Evolutionary conservation across 345 rosid species (phyloP).

Genomic region (Eucalyptus microcorys): DNA sequence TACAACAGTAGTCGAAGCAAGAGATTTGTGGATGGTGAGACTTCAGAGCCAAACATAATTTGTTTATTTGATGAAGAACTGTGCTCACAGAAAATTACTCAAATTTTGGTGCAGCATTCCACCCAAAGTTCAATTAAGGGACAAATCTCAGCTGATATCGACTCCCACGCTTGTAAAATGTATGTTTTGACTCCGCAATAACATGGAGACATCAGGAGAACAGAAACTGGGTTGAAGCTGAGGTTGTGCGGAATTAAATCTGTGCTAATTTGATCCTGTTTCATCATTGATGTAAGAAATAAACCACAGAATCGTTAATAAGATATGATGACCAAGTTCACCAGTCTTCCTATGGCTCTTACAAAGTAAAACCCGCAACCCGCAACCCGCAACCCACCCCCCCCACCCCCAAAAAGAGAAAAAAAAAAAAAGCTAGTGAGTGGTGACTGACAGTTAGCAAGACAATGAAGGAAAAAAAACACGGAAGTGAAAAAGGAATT

Average conservation of each 20-base stretch:
- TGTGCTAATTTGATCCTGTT: neutral
- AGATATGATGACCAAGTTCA: neutral
- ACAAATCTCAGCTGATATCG: slow-evolving; percentile 19
- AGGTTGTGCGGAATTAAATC: neutral
- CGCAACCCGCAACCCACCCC: too few relatives aligned
- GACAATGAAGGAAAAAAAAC: too few relatives aligned
- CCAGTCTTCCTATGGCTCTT: neutral
- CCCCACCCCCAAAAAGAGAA: too few relatives aligned
- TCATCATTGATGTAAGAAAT: neutral
- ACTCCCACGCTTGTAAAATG: slow-evolving; percentile 45
- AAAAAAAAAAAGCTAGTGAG: neutral
- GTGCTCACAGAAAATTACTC: neutral
- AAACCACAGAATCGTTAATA: neutral
- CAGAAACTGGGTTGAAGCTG: neutral
- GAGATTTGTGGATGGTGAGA: slow-evolving; percentile 75
- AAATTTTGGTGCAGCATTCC: slow-evolving; percentile 17
- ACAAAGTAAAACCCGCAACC: neutral
- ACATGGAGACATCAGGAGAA: neutral
- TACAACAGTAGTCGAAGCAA: slow-evolving; percentile 22
- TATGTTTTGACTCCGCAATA: slow-evolving; percentile 19
- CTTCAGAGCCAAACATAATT: neutral
- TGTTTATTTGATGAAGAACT: neutral
- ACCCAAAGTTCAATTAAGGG: slow-evolving; percentile 1
- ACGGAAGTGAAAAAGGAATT: neutral
- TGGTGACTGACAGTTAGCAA: too few relatives aligned